Evolutionary conservation across 78 protist genomes (phyloP).

Genomic region (Dictyostelium brefeldianum): DNA sequence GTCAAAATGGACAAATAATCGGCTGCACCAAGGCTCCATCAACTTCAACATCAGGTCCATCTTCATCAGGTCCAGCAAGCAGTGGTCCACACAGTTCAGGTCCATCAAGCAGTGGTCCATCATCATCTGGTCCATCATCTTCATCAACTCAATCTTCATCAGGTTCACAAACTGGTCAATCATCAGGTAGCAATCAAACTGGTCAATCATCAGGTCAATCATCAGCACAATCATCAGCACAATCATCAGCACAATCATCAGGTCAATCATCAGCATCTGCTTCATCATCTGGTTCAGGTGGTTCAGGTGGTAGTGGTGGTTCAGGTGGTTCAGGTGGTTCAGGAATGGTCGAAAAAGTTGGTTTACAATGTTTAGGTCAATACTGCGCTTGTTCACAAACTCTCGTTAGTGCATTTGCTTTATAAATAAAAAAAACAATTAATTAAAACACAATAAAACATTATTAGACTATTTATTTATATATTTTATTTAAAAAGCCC

Average conservation of each 20-base stretch:
- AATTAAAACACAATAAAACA: not conserved
- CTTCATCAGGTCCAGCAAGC: conserved; percentile 4
- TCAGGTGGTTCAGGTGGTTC: not conserved
- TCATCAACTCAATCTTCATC: not conserved
- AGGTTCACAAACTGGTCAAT: not conserved
- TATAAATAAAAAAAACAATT: not conserved
- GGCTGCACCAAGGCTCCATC: not conserved
- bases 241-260: not conserved
- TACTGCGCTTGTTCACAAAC: not conserved
- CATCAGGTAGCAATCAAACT: not conserved
- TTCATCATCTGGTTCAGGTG: not conserved
- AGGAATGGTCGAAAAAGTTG: not conserved
- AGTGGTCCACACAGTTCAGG: too few relatives aligned
- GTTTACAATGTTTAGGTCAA: not conserved
- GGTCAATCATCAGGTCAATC: not conserved
- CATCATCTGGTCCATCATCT: not conserved
- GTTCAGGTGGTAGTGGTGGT: not conserved
- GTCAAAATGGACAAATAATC: not conserved
- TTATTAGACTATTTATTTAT: too few relatives aligned
- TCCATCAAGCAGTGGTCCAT: not conserved
- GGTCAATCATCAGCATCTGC: not conserved
- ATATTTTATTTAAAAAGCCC: not conserved
- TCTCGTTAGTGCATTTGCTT: not conserved
- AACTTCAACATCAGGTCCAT: conserved; percentile 10
- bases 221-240: not conserved